These are phyloP conservation scores for Tephrocybe sp. DNA, from an alignment of 768 basidiomycete genomes.

Conservation along the genomic window DNA sequence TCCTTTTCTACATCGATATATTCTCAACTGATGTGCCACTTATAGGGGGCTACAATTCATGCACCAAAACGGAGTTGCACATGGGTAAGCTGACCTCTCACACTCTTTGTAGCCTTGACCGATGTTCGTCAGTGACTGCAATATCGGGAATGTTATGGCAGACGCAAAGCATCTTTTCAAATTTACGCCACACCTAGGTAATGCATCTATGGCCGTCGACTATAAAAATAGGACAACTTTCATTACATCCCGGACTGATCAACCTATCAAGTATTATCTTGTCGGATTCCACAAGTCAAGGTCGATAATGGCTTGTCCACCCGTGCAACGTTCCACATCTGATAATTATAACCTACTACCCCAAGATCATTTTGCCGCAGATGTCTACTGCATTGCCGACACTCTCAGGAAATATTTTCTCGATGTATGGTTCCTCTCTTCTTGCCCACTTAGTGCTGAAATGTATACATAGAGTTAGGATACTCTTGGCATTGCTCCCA, in stretches of 20 bases:
- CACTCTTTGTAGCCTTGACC: neutral
- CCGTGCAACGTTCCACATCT: too few species aligned
- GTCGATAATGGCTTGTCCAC: too few species aligned
- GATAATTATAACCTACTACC: neutral
- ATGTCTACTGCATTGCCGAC: slow-evolving; percentile 3
- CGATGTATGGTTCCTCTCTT: neutral
- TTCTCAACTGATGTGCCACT: neutral
- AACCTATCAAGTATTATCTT: slow-evolving; percentile 12
- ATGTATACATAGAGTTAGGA: neutral
- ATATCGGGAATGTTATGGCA: slow-evolving; percentile 9
- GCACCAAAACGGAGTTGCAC: slow-evolving; percentile 27
- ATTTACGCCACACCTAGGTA: slow-evolving; percentile 1
- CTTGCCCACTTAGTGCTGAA: neutral
- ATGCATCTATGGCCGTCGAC: too few species aligned
- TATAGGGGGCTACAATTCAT: slow-evolving; percentile 30
- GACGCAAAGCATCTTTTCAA: slow-evolving; percentile 2
- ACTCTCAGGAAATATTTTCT: slow-evolving; percentile 1
- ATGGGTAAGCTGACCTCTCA: slow-evolving; percentile 9
- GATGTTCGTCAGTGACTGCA: slow-evolving; percentile 4
- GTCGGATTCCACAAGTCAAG: slow-evolving; percentile 8
- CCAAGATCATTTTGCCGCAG: slow-evolving; percentile 1
- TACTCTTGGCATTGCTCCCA: neutral
- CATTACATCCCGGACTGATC: neutral
- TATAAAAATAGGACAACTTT: neutral
- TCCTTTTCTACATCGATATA: neutral